These are phyloP conservation scores for Xylaria sp. DNA, from an alignment of 2,329 filamentous ascomycete genomes.

Conservation along the genomic window DNA sequence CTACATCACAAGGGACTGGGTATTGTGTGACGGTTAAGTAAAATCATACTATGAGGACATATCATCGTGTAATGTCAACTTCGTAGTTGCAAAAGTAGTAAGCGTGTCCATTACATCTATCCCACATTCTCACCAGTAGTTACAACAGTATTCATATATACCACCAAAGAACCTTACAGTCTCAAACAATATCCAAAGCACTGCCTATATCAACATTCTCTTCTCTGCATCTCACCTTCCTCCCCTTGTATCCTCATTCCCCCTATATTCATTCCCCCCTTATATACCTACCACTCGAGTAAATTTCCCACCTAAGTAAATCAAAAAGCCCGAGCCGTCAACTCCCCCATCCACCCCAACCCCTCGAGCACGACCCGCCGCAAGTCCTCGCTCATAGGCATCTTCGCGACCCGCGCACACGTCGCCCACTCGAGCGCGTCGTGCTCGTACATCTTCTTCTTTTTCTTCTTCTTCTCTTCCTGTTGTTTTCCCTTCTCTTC, in stretches of 20 bases:
- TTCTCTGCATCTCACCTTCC: not conserved
- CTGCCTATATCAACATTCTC: not conserved
- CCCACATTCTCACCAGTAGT: not conserved
- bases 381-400: conserved; percentile 34
- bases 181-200: not conserved
- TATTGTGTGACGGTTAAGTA: too few species aligned
- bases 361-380: conserved; percentile 27
- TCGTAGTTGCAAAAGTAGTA: too few species aligned
- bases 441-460: conserved; percentile 7
- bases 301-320: too few species aligned
- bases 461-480: not conserved
- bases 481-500: not conserved
- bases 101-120: not conserved
- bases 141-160: not conserved
- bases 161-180: not conserved
- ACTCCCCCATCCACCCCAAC: conserved; percentile 28
- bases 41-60: too few species aligned
- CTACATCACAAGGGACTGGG: too few species aligned
- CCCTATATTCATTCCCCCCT: not conserved
- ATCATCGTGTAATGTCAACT: too few species aligned
- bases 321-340: conserved; percentile 24
- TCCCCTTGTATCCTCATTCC: not conserved
- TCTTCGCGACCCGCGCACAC: not conserved
- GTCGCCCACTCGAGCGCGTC: conserved; percentile 36
- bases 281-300: not conserved